Evolutionary conservation across 495 filamentous ascomycete species (phyloP), one percentile per base, ranked within the genome.

Genomic region (Letharia lupina): DNA sequence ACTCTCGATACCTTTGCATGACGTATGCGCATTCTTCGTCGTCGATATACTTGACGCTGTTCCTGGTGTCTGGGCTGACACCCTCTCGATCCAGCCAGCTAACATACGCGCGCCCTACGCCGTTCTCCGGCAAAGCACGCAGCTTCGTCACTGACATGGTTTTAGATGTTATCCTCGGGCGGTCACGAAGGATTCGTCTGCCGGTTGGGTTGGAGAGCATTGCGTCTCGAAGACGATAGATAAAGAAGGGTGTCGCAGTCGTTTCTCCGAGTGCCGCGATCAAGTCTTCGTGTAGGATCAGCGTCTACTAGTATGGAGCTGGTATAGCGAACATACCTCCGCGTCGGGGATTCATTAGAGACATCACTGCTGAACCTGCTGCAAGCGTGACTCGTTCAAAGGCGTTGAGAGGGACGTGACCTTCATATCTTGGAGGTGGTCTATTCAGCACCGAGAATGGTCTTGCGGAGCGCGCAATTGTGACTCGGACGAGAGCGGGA

Each of bases 1-100:
- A 94, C 76, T 98, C 95, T 59, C 94, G 86, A 77, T 98, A 98
- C 40, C 94, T 86, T 82, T 98, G 94, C 91, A 98, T 96, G 6
- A 98, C 94, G 75, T 98, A 98, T 28, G 94, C 94, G 74, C 91
- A 96, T 74, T 98, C 94, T 62, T 86, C 86, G 73, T 96, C 88
- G 74, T 97, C 93, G 63, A 98, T 91, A 76, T 96, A 97, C 54
- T 87, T 82, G 35, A 98, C 94, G 23, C 73, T 70, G 45, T 85
- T 78, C 13, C 95, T 86, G 37, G 95, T 96, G 76, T 98, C 95
- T 0, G 94, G 93, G 2, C 89, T 88, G 4, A 98, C 93, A 48
- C 90, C 89, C 78, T 98, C 94, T 44, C 88, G 83, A 77, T 97
- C 91, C 20, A 97, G 81, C 94, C 94, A 98, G 28, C 77, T 79